Conservation (phyloP, 1,284 basidiomycete genomes). For the Schizophyllum amplum region DNA sequence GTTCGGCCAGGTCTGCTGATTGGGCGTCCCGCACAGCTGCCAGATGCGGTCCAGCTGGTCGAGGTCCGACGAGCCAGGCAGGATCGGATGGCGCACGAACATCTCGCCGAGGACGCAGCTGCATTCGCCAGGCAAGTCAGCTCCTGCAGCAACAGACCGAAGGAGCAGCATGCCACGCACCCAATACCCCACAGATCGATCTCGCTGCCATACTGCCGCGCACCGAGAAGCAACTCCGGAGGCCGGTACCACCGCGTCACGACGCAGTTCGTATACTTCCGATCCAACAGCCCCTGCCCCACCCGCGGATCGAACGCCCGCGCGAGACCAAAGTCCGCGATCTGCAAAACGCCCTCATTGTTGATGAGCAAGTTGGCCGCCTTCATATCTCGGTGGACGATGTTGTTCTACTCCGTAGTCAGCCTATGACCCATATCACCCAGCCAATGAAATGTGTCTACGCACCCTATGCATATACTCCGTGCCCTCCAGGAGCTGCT, state of each 20-base stretch:
- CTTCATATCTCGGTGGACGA: constrained; percentile 98
- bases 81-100: constrained; percentile 83
- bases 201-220: constrained; percentile 84
- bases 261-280: constrained; percentile 94
- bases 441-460: constrained; percentile 8
- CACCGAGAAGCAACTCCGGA: constrained; percentile 89
- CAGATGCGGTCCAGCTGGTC: constrained; percentile 91
- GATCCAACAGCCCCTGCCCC: constrained; percentile 38
- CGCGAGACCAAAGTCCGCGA: constrained; percentile 97
- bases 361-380: constrained; percentile 95
- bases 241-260: constrained; percentile 99
- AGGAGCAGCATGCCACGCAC: constrained; percentile 31
- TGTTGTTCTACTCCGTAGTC: constrained; percentile 63
- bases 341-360: constrained; percentile 75
- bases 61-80: constrained; percentile 82
- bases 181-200: constrained; percentile 99
- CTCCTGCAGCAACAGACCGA: neutral
- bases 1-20: constrained; percentile 77
- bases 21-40: constrained; percentile 82
- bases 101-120: constrained; percentile 95
- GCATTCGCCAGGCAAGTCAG: constrained; percentile 4
- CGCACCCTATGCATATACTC: constrained; percentile 88
- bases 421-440: constrained; percentile 6
- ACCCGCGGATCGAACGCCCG: constrained; percentile 58
- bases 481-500: constrained; percentile 90